These are phyloP conservation scores for Yamadazyma insecticola DNA, from an alignment of 805 yeast genomes.

Conservation along the genomic window DNA sequence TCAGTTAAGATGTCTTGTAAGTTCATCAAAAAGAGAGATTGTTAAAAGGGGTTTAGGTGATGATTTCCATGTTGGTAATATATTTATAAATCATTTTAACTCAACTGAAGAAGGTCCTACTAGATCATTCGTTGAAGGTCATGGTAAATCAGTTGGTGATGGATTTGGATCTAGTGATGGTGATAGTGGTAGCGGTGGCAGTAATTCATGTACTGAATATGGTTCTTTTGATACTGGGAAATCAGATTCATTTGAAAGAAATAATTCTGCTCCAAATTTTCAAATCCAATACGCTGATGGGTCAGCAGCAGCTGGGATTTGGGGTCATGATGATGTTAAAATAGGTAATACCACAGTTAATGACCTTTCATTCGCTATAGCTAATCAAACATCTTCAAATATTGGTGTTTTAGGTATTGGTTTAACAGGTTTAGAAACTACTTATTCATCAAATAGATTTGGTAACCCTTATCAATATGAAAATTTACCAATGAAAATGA, in stretches of 20 bases:
- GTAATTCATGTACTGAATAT: slow-evolving; percentile 36
- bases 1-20: slow-evolving; percentile 19
- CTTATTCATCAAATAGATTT: slow-evolving; percentile 22
- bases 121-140: background rate
- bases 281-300: slow-evolving; percentile 45
- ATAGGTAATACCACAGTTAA: slow-evolving; percentile 47
- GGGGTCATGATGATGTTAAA: slow-evolving; percentile 60
- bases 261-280: slow-evolving; percentile 38
- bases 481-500: slow-evolving; percentile 34
- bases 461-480: slow-evolving; percentile 25
- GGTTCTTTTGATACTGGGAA: slow-evolving; percentile 45
- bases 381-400: slow-evolving; percentile 56
- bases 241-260: slow-evolving; percentile 36
- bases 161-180: slow-evolving; percentile 4
- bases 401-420: slow-evolving; percentile 77
- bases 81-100: background rate
- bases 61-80: slow-evolving; percentile 10
- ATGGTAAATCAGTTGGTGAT: slow-evolving; percentile 6
- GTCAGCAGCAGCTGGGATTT: slow-evolving; percentile 44
- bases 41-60: slow-evolving; percentile 2
- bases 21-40: background rate
- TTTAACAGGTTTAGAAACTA: slow-evolving; percentile 61
- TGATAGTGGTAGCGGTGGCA: slow-evolving; percentile 2
- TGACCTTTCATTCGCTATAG: slow-evolving; percentile 68
- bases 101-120: background rate